A percentile compares a stretch with the other conserved stretches of the same genome.
Evolutionary conservation across 2,329 filamentous ascomycete genomes (phyloP).

Genomic region (Acrodontium crateriforme): DNA sequence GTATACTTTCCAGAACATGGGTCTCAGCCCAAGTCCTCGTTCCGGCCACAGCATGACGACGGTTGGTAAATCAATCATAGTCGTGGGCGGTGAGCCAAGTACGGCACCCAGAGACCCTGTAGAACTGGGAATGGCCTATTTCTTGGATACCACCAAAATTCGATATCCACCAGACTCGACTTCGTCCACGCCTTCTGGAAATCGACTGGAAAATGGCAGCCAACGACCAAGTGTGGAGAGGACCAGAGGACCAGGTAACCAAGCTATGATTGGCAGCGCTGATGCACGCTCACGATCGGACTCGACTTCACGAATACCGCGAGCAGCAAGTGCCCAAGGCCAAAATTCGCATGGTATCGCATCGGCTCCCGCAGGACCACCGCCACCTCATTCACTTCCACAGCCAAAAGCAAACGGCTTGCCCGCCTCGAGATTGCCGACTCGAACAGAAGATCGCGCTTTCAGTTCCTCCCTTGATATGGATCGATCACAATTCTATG

Average conservation of each 20-base stretch:
- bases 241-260: no score
- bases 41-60: slow-evolving; percentile 98
- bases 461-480: slow-evolving; percentile 15
- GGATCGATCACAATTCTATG: slow-evolving; percentile 15
- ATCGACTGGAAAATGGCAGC: slow-evolving; percentile 17
- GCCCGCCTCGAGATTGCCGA: slow-evolving; percentile 16
- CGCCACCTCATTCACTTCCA: slow-evolving; percentile 50
- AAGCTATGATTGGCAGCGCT: no score
- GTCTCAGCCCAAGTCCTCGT: slow-evolving; percentile 78
- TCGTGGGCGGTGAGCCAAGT: slow-evolving; percentile 88
- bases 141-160: slow-evolving; percentile 91
- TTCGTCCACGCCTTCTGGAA: slow-evolving; percentile 19
- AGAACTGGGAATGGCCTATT: slow-evolving; percentile 78
- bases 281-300: slow-evolving; percentile 11
- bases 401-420: slow-evolving; percentile 24
- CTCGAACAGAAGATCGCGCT: slow-evolving; percentile 16
- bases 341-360: no score
- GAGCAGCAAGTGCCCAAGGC: slow-evolving; percentile 17
- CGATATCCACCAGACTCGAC: slow-evolving; percentile 62
- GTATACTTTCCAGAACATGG: slow-evolving; percentile 99
- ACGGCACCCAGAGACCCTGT: slow-evolving; percentile 66
- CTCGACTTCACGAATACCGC: slow-evolving; percentile 43
- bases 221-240: slow-evolving; percentile 21
- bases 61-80: slow-evolving; percentile 80
- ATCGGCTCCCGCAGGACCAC: no score